Base-by-base conservation (phyloP, 1,139 yeast species). In the Yamadazyma dendronema region DNA sequence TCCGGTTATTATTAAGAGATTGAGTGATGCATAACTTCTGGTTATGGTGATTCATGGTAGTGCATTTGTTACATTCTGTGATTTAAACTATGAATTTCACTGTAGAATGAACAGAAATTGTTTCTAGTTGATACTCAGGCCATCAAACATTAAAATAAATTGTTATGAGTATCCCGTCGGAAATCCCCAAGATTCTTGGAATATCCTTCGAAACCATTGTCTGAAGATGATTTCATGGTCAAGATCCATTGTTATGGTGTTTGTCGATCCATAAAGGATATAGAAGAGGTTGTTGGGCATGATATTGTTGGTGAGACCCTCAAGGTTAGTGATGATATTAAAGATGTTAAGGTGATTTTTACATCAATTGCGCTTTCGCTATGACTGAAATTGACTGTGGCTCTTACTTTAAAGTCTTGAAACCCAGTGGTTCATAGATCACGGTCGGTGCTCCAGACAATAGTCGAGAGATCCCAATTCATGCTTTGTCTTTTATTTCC, bases 291-390 rank as follows among this genome's bases (percentile, higher is more conserved):
- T 30, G 68, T 62, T 6, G 75, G 75, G 15, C 72, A 70, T 58
- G 85, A 79, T 53, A 76, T 77, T 41, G 57, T 73, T 33, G 86
- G 84, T 31, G 59, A 62, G 19, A 82, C 77, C 25, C n/a, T 45
- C 52, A 45, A 43, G 47, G 60, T 76, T 23, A 84, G 84, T 40
- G 56, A 64, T 8, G 54, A 64, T 14, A 83, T 78, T 15, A 61
- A 61, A 21, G 52, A 59, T 61, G 55, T 74, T 50, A 71, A 74
- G 54, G 49, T 74, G 81, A 77, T 48, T 52, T 76, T 33, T 61
- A 77, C 36, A 56, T 77, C 47, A 67, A 71, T 54, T 72, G 80
- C 48, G 77, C 73, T 19, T 61, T 72, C 17, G 62, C 69, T 34
- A 60, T 70, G 30, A 61, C 63, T 26, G 70, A 60, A 12, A 53